A percentile compares a stretch with the other conserved stretches of the same genome.
phyloP scores from a whole-genome alignment of 768 basidiomycete genomes.

The Xerocomus spinulosus region DNA sequence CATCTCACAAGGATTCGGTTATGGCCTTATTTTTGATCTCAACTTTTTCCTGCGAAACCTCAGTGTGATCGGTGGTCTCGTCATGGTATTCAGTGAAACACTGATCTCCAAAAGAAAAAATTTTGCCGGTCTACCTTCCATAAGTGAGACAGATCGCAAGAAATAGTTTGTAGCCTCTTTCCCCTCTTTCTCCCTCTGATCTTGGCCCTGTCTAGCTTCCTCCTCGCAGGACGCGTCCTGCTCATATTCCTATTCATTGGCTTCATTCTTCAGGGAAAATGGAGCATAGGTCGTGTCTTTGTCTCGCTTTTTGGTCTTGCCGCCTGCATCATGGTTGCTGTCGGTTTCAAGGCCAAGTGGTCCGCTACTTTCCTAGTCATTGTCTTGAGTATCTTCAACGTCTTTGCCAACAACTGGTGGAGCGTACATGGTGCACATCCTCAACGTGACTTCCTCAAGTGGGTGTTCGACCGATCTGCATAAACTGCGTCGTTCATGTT shows the following conservation, averaged over 20 bases:
- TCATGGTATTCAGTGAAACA: constrained; percentile 99
- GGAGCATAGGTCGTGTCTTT: constrained; percentile 81
- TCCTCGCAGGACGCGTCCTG: constrained; percentile 92
- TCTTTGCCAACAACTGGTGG: constrained; percentile 99
- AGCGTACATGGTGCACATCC: constrained; percentile 87
- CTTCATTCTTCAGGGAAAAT: constrained; percentile 90
- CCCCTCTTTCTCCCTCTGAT: constrained; percentile 2
- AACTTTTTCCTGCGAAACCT: constrained; percentile 99
- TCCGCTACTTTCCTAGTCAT: constrained; percentile 93
- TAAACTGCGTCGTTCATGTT: constrained; percentile 22
- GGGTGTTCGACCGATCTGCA: constrained; percentile 26
- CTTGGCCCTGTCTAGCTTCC: constrained; percentile 57
- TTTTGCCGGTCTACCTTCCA: constrained; percentile 85
- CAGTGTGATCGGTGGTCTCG: constrained; percentile 93
- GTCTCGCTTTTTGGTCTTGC: constrained; percentile 87
- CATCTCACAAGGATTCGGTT: constrained; percentile 94
- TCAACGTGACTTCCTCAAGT: constrained; percentile 98
- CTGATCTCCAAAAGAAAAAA: constrained; percentile 81
- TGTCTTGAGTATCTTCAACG: constrained; percentile 90
- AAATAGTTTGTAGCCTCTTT: constrained; percentile 74
- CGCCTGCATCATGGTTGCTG: constrained; percentile 93
- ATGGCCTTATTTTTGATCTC: constrained; percentile 98
- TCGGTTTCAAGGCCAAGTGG: constrained; percentile 99
- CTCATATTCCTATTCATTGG: constrained; percentile 99
- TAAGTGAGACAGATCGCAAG: constrained; percentile 93